phyloP scores from a whole-genome alignment of 1,284 basidiomycete species.

The Anthracocystis panici-leucophaei region DNA sequence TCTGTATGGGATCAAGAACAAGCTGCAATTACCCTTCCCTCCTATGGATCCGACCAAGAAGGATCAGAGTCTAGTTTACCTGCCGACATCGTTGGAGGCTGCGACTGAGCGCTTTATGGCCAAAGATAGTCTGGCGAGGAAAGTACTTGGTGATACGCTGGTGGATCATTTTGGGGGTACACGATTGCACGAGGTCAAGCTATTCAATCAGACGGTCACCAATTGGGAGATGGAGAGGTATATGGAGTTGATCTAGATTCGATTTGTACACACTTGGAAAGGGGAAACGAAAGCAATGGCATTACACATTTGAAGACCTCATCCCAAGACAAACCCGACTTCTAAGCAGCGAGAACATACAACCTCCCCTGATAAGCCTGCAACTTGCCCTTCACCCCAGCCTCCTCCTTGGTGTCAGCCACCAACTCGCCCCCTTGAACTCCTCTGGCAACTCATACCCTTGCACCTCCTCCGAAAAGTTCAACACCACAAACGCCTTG shows the following conservation, averaged over 20 bases:
- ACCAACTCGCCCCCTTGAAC: conserved; percentile 13
- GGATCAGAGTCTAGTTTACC: conserved; percentile 61
- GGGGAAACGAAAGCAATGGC: too few relatives aligned
- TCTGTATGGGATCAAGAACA: conserved; percentile 84
- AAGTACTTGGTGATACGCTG: conserved; percentile 87
- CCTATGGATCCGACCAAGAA: conserved; percentile 74
- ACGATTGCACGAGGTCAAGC: conserved; percentile 84
- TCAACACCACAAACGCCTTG: conserved; percentile 52
- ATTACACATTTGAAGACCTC: too few relatives aligned
- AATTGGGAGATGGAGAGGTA: conserved; percentile 85
- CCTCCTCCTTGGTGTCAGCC: conserved; percentile 24
- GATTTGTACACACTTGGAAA: too few relatives aligned
- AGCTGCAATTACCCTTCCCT: conserved; percentile 77
- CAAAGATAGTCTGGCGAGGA: conserved; percentile 82
- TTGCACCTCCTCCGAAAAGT: conserved; percentile 48
- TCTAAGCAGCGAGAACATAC: conserved; percentile 31
- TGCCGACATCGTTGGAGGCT: conserved; percentile 80
- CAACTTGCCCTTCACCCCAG: conserved; percentile 22
- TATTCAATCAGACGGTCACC: conserved; percentile 90
- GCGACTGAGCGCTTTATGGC: conserved; percentile 85
- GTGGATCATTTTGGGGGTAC: conserved; percentile 95
- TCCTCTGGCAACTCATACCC: conserved; percentile 36
- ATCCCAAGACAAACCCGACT: neutral
- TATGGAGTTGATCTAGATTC: conserved; percentile 53
- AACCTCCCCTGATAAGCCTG: conserved; percentile 39